Conservation (phyloP, 495 filamentous ascomycete species). For the Trichoderma reesei region DNA sequence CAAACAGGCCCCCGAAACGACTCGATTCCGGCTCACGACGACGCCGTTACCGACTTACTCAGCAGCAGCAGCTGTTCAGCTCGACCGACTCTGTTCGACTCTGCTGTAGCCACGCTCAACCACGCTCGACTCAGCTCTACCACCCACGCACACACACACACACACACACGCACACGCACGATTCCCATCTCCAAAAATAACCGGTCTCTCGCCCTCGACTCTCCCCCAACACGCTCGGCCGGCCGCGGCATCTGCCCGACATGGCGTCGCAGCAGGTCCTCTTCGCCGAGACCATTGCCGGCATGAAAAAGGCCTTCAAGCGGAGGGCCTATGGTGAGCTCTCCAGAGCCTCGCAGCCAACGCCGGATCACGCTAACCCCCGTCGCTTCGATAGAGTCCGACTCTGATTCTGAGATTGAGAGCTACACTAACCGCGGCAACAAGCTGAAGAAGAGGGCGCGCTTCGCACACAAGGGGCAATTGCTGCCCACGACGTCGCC, state of each 20-base stretch:
- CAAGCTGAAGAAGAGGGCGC: conserved; percentile 76
- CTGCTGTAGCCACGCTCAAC: no score
- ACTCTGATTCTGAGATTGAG: conserved; percentile 75
- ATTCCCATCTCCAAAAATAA: no score
- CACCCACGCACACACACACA: no score
- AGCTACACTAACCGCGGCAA: conserved; percentile 81
- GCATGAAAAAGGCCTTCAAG: conserved; percentile 64
- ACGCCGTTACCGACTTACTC: no score
- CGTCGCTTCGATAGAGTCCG: conserved; percentile 51
- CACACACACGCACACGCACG: no score
- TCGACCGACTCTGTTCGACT: no score
- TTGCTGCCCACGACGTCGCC: conserved; percentile 60
- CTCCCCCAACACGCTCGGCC: background rate
- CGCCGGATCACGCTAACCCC: conserved; percentile 12
- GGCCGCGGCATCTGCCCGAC: conserved; percentile 11
- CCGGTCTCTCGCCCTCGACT: no score
- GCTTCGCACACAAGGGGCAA: conserved; percentile 68
- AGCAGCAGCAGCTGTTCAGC: no score
- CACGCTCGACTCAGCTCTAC: no score
- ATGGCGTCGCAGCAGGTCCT: conserved; percentile 66
- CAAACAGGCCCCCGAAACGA: no score
- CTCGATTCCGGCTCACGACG: background rate
- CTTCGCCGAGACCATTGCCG: conserved; percentile 63
- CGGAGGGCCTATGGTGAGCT: conserved; percentile 49
- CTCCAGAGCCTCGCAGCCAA: background rate